phyloP scores from a whole-genome alignment of 78 protist species.

The Dictyostelium intermedium region DNA sequence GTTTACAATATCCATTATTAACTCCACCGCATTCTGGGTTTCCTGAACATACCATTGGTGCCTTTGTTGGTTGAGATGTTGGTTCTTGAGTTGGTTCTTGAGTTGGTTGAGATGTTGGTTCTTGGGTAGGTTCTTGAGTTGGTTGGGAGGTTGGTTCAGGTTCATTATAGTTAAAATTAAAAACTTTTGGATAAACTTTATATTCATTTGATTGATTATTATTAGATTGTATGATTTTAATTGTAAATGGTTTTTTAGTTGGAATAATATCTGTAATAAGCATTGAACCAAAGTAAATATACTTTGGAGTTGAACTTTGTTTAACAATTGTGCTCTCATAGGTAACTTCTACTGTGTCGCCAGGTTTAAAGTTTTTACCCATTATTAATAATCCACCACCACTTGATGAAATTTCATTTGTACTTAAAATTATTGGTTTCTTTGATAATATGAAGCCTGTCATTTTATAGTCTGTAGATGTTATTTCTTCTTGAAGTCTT shows the following conservation, averaged over 20 bases:
- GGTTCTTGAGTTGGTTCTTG: neutral
- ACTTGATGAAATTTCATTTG: neutral
- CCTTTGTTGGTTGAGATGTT: neutral
- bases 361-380: neutral
- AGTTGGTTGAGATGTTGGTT: neutral
- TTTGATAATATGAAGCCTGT: neutral
- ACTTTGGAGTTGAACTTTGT: neutral
- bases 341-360: neutral
- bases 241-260: neutral
- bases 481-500: neutral
- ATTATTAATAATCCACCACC: neutral
- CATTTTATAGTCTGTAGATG: neutral
- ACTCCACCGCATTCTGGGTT: constrained; percentile 1
- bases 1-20: constrained; percentile 10
- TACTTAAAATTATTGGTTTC: neutral
- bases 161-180: neutral
- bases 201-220: neutral
- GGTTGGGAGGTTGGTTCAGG: neutral
- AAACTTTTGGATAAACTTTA: neutral
- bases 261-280: neutral
- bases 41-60: neutral
- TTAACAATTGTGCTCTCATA: neutral
- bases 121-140: neutral
- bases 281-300: neutral
- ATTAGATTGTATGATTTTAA: neutral